Evolutionary conservation across 2,329 filamentous ascomycete genomes (phyloP).

Genomic region (Pyricularia grisea): DNA sequence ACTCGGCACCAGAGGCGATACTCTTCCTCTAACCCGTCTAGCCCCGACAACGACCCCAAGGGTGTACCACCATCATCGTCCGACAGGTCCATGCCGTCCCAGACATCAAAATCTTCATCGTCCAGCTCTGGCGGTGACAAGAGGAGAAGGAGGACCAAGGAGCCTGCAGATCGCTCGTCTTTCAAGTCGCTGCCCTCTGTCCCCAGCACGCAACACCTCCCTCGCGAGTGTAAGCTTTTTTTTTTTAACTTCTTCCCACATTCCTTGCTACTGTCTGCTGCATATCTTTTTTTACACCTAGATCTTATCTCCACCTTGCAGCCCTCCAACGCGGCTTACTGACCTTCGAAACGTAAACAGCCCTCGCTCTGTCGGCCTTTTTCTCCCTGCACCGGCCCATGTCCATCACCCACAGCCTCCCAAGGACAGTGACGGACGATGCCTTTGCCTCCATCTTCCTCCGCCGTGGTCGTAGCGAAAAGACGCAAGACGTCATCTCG

Average conservation of each 20-base stretch:
- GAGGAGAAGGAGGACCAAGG: conserved; percentile 50
- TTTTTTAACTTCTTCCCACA: no score
- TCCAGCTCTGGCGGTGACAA: conserved; percentile 31
- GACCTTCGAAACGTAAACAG: conserved; percentile 34
- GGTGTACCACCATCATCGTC: conserved; percentile 29
- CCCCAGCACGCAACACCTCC: conserved; percentile 64
- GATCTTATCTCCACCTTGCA: background rate
- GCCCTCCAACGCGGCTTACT: conserved; percentile 13
- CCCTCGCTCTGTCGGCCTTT: conserved; percentile 81
- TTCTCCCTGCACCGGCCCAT: conserved; percentile 95
- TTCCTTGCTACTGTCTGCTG: background rate
- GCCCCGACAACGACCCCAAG: conserved; percentile 46
- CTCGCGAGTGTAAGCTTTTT: conserved; percentile 47
- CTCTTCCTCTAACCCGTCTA: conserved; percentile 54
- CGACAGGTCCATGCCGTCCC: conserved; percentile 38
- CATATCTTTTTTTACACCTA: background rate
- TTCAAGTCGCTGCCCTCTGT: conserved; percentile 54
- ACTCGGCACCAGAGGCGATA: conserved; percentile 41
- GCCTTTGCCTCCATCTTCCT: conserved; percentile 81
- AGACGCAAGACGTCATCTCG: conserved; percentile 54
- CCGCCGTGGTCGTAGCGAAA: conserved; percentile 35
- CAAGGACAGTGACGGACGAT: conserved; percentile 59
- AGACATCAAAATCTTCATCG: conserved; percentile 31
- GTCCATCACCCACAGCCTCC: conserved; percentile 75
- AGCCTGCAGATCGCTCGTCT: conserved; percentile 19